Evolutionary conservation across 441 rosid genomes (phyloP).

Genomic region (Aleurites moluccanus): DNA sequence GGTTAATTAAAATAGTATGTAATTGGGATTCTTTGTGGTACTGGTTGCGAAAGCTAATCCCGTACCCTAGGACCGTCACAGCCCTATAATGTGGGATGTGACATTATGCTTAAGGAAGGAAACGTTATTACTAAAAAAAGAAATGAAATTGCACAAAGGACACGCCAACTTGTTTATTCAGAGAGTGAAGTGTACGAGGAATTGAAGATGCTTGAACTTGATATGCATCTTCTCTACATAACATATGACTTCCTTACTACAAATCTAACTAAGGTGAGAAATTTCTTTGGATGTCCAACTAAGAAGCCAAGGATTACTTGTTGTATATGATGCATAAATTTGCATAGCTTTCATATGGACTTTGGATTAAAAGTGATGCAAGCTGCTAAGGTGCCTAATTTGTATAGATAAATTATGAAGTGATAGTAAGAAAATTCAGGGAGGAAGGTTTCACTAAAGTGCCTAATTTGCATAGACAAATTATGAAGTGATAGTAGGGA

Average conservation of each 20-base stretch:
- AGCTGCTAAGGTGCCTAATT: no score
- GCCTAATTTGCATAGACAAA: no score
- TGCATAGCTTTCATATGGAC: no score
- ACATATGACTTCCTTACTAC: background rate
- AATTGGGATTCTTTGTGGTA: no score
- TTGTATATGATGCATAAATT: background rate
- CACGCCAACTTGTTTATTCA: background rate
- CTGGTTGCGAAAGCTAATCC: no score
- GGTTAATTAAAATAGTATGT: no score
- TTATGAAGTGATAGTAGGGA: constrained; percentile 12
- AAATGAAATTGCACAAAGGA: background rate
- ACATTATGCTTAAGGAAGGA: background rate
- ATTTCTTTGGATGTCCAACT: background rate
- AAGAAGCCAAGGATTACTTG: background rate
- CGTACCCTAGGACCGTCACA: no score
- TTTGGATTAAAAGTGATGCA: no score
- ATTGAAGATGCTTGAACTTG: background rate
- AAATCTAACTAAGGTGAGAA: background rate
- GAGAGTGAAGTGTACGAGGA: background rate
- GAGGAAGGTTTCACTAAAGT: no score
- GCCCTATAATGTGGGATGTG: no score
- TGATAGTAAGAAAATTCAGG: no score
- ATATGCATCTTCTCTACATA: background rate
- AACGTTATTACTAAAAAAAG: background rate
- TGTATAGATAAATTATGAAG: no score